Base-by-base conservation (phyloP, 129 eudicot genomes). In the Artemisia tridentata region DNA sequence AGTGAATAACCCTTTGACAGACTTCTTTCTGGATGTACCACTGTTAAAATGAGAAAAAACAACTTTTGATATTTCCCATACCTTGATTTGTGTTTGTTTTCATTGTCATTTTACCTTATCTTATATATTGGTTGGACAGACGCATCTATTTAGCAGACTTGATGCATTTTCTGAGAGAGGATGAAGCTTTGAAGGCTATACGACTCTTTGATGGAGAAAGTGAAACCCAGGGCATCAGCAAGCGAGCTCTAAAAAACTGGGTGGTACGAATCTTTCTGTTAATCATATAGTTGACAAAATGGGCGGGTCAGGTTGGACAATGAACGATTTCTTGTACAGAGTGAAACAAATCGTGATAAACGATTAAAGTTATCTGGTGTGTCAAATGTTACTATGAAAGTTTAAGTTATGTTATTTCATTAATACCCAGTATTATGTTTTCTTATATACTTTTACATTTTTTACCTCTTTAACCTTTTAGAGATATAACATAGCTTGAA, bases 191-290 rank as follows among this genome's bases (percentile, higher is more conserved):
- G 63, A 86, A 84, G 71, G 75, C 88, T 2, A 59, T 84, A 41
- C 73, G 64, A 16, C 86, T 87, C 12, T 78, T 86, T 51, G 95
- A 90, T 71, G 81, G 74, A 25, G 82, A 79, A 72, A 63, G 60
- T 60, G 97, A 87, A 67, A 76, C 72, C 67, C 85, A 85, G 69
- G 95, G 91, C 71, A 90, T 87, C 75, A 82, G 91, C 85, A 90
- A 87, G 69, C 75, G 83, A 47, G 82, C 88, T 59, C 91, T 90
- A 13, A 90, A 87, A 77, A 87, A 84, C 72, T 90, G 97, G 97
- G 95, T 87, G 91, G 97, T 90, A 81, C 64, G 85, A 68, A 23
- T 0, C 0, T 20, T 71, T 34, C 11, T 65, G 69, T 13, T 65
- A 15, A 7, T 17, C 14, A 27, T 68, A 51, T 14, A 67, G 45